Conservation (phyloP, 495 filamentous ascomycete species). For the Zalerion maritima region DNA sequence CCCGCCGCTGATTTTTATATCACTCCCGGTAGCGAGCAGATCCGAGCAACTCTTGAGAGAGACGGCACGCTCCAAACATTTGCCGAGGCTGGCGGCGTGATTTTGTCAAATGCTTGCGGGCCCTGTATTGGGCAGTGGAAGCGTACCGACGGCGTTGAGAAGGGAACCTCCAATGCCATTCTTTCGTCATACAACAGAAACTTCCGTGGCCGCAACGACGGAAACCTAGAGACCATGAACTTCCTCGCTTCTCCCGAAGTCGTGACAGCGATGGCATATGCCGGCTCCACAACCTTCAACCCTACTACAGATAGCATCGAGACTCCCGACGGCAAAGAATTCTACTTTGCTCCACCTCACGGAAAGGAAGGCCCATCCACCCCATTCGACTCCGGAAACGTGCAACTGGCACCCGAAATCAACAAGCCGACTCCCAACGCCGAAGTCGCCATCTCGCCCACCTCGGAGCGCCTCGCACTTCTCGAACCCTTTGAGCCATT, state of each 20-base stretch:
- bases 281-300: conserved; percentile 90
- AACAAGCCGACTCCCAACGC: conserved; percentile 51
- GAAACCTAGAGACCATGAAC: conserved; percentile 93
- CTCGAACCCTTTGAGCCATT: conserved; percentile 87
- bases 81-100: conserved; percentile 69
- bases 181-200: conserved; percentile 97
- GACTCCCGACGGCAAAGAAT: conserved; percentile 66
- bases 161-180: conserved; percentile 86
- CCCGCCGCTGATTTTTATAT: conserved; percentile 87
- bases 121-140: conserved; percentile 96
- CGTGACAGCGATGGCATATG: conserved; percentile 89
- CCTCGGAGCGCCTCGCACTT: conserved; percentile 73
- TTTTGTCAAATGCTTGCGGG: conserved; percentile 92
- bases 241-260: conserved; percentile 94
- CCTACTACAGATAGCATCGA: conserved; percentile 75
- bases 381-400: conserved; percentile 71
- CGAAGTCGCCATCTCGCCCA: conserved; percentile 62
- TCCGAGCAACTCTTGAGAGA: conserved; percentile 79
- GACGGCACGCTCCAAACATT: conserved; percentile 78
- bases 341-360: conserved; percentile 72
- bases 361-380: conserved; percentile 61
- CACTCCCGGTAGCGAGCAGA: conserved; percentile 92
- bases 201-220: conserved; percentile 93
- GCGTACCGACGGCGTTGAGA: conserved; percentile 65
- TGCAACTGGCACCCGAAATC: conserved; percentile 55